Evolutionary conservation across 495 filamentous ascomycete genomes (phyloP), one percentile per base, ranked within the genome.

Genomic region (Lasiosphaeria hispida): DNA sequence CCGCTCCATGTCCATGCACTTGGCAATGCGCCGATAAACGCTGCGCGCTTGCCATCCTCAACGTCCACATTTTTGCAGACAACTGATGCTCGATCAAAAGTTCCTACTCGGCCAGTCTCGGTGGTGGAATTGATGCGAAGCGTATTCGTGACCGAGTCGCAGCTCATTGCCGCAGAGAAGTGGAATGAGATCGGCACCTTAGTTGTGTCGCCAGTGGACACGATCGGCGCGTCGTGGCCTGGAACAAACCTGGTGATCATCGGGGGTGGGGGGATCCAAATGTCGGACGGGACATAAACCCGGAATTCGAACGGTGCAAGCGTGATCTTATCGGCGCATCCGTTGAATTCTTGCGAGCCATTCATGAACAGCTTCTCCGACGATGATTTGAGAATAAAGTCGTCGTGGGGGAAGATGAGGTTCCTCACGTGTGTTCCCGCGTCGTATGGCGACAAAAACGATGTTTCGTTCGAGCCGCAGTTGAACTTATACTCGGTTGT

Each of bases 381-480:
- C 68, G 35, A 3, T 52, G 52, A 15, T 65, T 61, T 17, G 11
- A 87, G 65, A 2, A 69, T 77, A 33, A 79, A 66, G 61, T 86
- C 82, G 45, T 89, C 85, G 58, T 84, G 83, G 0, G 86, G 86
- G 58, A 81, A 86, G 66, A 87, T 85, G 10, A 89, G 69, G 63
- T 87, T 89, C 65, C 81, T 81, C 62, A 89, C 85, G 0, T 79
- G 85, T 14, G 76, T 83, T 6, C 75, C 77, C 0, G 72, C 69
- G 8, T 70, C 67, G 59, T 83, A 88, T 0, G 87, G 82, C 15
- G 86, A 75, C 52, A 88, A 67, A 40, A 88, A 71, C 14, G 53
- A 56, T 7, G 77, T 77, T 14, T 68, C 61, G 34, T 66, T 70
- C 9, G 58, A 63, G 11, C 9, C 17, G 66, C 86, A 88, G 55